Conservation (phyloP, 2,329 filamentous ascomycete species). For the Aspergillus ochraceus region DNA sequence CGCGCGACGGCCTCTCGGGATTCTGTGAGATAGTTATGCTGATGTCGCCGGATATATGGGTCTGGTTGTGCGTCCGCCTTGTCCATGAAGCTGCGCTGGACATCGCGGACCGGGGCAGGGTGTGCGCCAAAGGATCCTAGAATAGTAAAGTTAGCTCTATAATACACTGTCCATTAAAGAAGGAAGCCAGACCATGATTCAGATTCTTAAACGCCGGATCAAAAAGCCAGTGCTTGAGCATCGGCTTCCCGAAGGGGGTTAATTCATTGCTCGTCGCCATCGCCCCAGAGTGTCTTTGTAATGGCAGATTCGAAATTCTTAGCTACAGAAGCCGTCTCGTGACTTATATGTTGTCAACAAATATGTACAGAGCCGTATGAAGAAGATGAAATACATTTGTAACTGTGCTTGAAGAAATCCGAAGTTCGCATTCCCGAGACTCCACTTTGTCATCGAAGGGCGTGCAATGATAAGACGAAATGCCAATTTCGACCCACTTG, state of each 20-base stretch:
- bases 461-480: background rate
- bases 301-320: background rate
- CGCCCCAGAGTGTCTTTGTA: background rate
- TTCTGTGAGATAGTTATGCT: constrained; percentile 62
- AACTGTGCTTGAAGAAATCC: background rate
- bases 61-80: constrained; percentile 69
- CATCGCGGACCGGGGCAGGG: constrained; percentile 61
- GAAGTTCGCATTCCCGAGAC: background rate
- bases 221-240: background rate
- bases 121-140: constrained; percentile 79
- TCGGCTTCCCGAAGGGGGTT: background rate
- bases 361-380: background rate
- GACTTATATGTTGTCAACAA: background rate
- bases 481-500: background rate
- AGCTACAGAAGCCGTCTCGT: too few relatives aligned
- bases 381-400: background rate
- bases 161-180: too few relatives aligned
- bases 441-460: background rate
- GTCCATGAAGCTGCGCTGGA: constrained; percentile 66
- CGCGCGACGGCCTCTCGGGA: constrained; percentile 64
- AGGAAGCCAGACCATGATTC: constrained; percentile 68
- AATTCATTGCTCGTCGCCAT: background rate
- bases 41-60: constrained; percentile 70
- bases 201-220: constrained; percentile 54
- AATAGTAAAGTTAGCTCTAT: too few relatives aligned